phyloP scores from a whole-genome alignment of 208 protist genomes.

The Trypanosomatidae sp. region DNA sequence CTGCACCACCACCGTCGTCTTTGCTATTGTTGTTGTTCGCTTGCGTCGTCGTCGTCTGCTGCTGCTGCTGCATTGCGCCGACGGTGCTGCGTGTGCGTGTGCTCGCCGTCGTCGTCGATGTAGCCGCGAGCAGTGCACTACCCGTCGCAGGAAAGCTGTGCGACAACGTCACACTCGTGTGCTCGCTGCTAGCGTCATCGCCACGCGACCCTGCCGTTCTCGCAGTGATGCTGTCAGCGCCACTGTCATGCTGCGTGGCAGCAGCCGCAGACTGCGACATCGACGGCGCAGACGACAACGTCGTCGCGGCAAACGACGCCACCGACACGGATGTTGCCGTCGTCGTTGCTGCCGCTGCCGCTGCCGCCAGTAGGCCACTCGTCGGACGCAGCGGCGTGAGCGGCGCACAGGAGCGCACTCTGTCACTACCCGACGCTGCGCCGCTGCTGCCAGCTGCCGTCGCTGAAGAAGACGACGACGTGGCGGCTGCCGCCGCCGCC shows the following conservation, averaged over 20 bases:
- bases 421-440: background rate
- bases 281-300: no score
- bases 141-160: background rate
- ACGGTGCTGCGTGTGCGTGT: background rate
- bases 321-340: background rate
- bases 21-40: background rate
- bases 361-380: conserved; percentile 5
- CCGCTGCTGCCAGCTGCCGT: background rate
- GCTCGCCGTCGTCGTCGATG: background rate
- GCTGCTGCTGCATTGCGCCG: background rate
- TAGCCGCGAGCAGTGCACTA: background rate
- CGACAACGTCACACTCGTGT: background rate
- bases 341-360: background rate
- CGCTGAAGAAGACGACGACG: background rate
- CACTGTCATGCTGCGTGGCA: no score
- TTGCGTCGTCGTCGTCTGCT: background rate
- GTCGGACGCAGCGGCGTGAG: background rate
- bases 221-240: no score
- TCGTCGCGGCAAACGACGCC: background rate
- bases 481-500: background rate
- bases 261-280: no score
- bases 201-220: background rate
- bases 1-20: background rate
- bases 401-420: background rate
- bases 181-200: conserved; percentile 1